Evolutionary conservation across 441 rosid species (phyloP), one percentile per base, ranked within the genome.

Genomic region (Eruca vesicaria): DNA sequence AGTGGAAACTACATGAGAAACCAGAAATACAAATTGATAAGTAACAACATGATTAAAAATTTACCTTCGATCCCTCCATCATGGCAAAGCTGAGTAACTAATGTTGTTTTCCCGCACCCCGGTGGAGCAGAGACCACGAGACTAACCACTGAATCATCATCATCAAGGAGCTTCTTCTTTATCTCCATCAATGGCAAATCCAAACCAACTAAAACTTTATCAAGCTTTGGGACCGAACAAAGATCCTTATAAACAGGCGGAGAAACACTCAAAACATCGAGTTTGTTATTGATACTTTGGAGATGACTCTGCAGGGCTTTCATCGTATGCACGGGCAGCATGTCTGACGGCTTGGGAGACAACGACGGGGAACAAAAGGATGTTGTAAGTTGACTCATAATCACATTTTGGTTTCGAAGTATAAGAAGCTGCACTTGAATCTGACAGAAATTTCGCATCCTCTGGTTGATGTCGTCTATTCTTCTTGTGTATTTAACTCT

Each of bases 1-100:
- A 71, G 81, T 50, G 69, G 12, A 80, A 50, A 21, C 14, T 36
- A 11, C 15, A 66, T 66, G 60, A 71, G 43, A 33, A 32, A 61
- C 43, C 8, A 50, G 69, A 18, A 58, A 3, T 31, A 55, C 1
- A 63, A 45, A 11, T 29, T 31, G 4, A 55, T 1, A 56, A 18
- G 26, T 7, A 52, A 19, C 1, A 9, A 5, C 0, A 52, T n/a
- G n/a, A n/a, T n/a, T 19, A 52, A 52, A 19, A 52, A 26, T 9
- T 18, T 19, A 52, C 57, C 57, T 52, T 52, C 19, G 57, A 52
- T 52, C 2, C 19, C 26, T 0, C 3, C 57, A 52, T 52, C 57
- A 52, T 52, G 57, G 9, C 57, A 52, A 52, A 52, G 14, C 26
- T 52, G 23, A 52, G 57, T 19, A 19, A 19, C 57, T 26, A 52